Percentiles rank a stretch among this genome's conserved stretches.
Conservation (phyloP, 148 eudicot species). For the Agrostemma githago region DNA sequence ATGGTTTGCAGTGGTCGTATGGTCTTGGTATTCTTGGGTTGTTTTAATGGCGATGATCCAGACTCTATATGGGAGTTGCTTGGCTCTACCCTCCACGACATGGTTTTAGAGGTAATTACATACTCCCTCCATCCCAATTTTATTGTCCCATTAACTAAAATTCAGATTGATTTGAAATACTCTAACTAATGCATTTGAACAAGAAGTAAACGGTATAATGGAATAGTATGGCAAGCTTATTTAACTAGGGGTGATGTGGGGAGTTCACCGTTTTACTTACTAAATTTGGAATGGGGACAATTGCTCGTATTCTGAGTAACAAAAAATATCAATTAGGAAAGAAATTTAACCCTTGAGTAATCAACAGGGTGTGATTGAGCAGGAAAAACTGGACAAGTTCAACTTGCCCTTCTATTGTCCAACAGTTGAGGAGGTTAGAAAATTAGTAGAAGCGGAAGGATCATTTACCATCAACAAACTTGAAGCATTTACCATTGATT, state of each 20-base stretch:
- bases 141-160: too few species aligned
- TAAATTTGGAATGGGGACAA: too few species aligned
- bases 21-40: constrained; percentile 36
- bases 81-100: constrained; percentile 26
- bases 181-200: too few species aligned
- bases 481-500: constrained; percentile 21
- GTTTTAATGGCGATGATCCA: constrained; percentile 20
- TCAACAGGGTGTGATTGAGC: constrained; percentile 14
- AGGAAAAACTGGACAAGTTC: constrained; percentile 29
- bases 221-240: too few species aligned
- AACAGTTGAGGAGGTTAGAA: constrained; percentile 30
- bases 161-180: too few species aligned
- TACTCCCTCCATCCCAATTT: too few species aligned
- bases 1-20: constrained; percentile 28
- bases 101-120: constrained; percentile 29
- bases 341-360: not conserved
- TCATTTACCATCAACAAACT: constrained; percentile 21
- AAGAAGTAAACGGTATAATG: too few species aligned
- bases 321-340: too few species aligned
- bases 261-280: too few species aligned
- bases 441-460: constrained; percentile 23
- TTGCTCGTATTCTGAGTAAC: too few species aligned
- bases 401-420: constrained; percentile 40
- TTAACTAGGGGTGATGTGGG: too few species aligned
- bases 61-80: constrained; percentile 19